Base-by-base conservation (phyloP, 345 rosid species). In the Lepidium africanum region DNA sequence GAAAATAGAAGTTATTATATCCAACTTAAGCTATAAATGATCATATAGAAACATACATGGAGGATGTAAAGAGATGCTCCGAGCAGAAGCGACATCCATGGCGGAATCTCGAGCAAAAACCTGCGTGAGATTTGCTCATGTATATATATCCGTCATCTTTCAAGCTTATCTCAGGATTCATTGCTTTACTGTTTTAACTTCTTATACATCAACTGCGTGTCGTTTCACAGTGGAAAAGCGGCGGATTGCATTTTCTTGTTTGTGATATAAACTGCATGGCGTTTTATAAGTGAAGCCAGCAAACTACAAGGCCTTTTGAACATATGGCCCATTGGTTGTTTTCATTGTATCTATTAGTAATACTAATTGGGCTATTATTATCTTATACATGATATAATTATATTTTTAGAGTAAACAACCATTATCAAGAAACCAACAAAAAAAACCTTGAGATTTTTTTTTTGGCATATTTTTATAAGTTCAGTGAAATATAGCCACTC, bases 81-180 rank as follows among this genome's bases (percentile, higher is more conserved):
- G 62, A 42, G 54, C 52, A 48, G 85, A 79, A 77, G 81, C 78
- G 72, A 80, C 67, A 38, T 82, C 90, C 92, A 87, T 87, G 70
- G 70, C 62, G 39, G 74, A 76, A 70, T 67, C 61, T 59, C 55
- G 77, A 58, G 61, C 50, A 50, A 42, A 51, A 49, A 73, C 61
- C 51, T 59, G 53, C 70, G 70, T 45, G 40, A 51, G 74, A 72
- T 54, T 61, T 54, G 72, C 77, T 60, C 67, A 47, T 63, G 65
- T n/a, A n/a, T n/a, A n/a, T 86, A 79, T 27, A 43, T 83, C 84
- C 16, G 84, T 83, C 71, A 82, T 80, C 77, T 84, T 25, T 85
- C 73, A 47, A 3, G 32, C 66, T 74, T 74, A 67, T 74, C 78
- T 53, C 73, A 36, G 15, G 14, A 11, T 6, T 65, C 50, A 36